Evolutionary conservation across 176 grass and related monocot genomes (phyloP).

Genomic region (Oryza glumipatula): DNA sequence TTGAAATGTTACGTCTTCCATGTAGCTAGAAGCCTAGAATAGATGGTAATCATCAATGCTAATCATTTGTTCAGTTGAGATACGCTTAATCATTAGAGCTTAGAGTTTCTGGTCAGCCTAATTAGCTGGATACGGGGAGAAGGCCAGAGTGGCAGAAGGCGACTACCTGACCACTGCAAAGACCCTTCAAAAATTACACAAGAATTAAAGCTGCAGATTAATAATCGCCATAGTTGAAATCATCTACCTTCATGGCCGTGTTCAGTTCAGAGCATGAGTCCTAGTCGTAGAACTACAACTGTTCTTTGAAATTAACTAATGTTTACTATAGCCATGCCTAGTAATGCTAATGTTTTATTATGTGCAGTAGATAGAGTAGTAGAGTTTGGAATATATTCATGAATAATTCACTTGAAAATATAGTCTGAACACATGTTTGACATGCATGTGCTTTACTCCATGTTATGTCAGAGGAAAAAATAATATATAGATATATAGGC

Average conservation of each 20-base stretch:
- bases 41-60: neutral
- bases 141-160: neutral
- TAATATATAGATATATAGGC: neutral
- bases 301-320: neutral
- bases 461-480: neutral
- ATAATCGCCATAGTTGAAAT: neutral
- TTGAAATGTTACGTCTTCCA: neutral
- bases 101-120: neutral
- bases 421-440: neutral
- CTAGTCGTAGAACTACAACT: neutral
- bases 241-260: neutral
- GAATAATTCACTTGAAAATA: neutral
- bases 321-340: neutral
- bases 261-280: neutral
- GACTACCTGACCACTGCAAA: neutral
- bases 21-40: neutral
- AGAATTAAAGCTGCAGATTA: neutral
- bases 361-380: neutral
- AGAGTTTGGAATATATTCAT: neutral
- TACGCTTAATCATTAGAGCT: neutral
- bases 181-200: neutral
- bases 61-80: constrained; percentile 14
- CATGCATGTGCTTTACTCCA: neutral
- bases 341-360: neutral
- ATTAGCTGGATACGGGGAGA: constrained; percentile 9